Evolutionary conservation across 805 yeast genomes (phyloP), one percentile per base, ranked within the genome.

Genomic region (Saturnispora besseyi): DNA sequence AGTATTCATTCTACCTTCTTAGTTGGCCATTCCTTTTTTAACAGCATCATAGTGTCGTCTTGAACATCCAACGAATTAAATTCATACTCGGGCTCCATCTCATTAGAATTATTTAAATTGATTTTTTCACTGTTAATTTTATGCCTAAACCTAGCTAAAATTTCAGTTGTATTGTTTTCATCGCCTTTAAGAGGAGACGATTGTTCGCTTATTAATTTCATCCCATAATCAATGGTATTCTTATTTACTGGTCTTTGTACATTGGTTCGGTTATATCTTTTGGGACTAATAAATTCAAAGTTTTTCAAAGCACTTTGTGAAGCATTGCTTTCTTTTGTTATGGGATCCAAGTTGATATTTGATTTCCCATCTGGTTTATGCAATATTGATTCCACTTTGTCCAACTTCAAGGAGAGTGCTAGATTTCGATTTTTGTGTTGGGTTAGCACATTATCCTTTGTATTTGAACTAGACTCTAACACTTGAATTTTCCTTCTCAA

Each of bases 21-120:
- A 8, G 29, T 31, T 22, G 46, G 50, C 46, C 49, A 53, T 44
- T 43, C 44, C 22, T 29, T 22, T 30, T 42, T 38, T 33, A 53
- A 45, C 3, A 51, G 6, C 12, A 42, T 32, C 24, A 53, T 53
- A 4, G 56, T 53, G 32, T 53, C 54, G 21, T 48, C 47, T 7
- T 13, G 40, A 4, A n/a, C 15, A 26, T 26, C 29, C 29, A 26
- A 26, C 30, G 12, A 22, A 12, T n/a, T 26, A 13, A 13, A 4
- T 24, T 28, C 24, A 18, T 22, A 36, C 5, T 12, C 21, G 6
- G 29, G 9, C 6, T 26, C 29, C 9, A 26, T 26, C 29, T 26
- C 9, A 26, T 26, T 26, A 6, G 29, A 26, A 8, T 26, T 9
- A 12, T 46, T 34, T 9, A n/a, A 4, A 29, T 33, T 10, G 11